Conservation (phyloP, 306 rosid genomes). For the Cucumis sativus region Cucumber_9930_V3 NC_026655.2:487501-488000, state of each 20-base stretch:
- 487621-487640: neutral
- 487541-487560: neutral
- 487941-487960: slow-evolving; percentile 46
- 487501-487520: neutral
- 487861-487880: slow-evolving; percentile 52
- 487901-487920: slow-evolving; percentile 40
- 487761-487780: neutral
- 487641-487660: no score
- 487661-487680: no score
- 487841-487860: slow-evolving; percentile 15
- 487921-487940: slow-evolving; percentile 29
- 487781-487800: no score
- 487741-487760: slow-evolving; percentile 19
- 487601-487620: neutral
- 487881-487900: slow-evolving; percentile 65
- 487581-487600: neutral
- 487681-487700: no score
- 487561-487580: neutral
- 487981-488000: slow-evolving; percentile 73
- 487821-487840: slow-evolving; percentile 31
- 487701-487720: no score
- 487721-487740: neutral
- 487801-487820: neutral
- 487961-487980: slow-evolving; percentile 64
- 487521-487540: neutral